Percentiles rank a stretch among this genome's conserved stretches.
Evolutionary conservation across 176 grass and related monocot genomes (phyloP).

Genomic region (Oryza brachyantha): DNA sequence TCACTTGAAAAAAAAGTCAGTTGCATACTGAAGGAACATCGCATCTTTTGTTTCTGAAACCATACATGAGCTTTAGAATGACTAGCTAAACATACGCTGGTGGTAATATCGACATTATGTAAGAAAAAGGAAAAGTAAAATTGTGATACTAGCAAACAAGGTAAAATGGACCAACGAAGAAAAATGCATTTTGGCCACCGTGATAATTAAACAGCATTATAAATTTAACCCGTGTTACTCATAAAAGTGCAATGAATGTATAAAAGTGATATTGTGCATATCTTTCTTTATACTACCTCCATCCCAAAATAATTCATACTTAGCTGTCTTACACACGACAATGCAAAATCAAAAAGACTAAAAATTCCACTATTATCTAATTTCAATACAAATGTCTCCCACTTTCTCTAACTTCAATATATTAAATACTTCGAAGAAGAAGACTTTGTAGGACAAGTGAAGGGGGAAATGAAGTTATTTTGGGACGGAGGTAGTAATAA

Average conservation of each 20-base stretch:
- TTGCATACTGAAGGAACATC: neutral
- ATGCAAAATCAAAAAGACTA: too few relatives aligned
- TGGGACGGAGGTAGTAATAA: too few relatives aligned
- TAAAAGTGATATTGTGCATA: neutral
- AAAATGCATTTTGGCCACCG: slow-evolving; percentile 14
- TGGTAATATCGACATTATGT: neutral
- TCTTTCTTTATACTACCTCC: neutral
- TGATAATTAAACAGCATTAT: neutral
- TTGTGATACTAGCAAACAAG: neutral
- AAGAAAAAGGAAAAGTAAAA: neutral
- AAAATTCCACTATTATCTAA: too few relatives aligned
- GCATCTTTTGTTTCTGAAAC: neutral
- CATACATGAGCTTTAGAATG: neutral
- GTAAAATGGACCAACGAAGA: neutral
- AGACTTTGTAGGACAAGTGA: too few relatives aligned
- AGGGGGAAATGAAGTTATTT: too few relatives aligned
- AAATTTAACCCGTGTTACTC: neutral
- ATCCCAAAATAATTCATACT: too few relatives aligned
- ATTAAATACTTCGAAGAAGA: too few relatives aligned
- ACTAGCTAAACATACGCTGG: neutral
- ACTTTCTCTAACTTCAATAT: too few relatives aligned
- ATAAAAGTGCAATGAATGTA: neutral
- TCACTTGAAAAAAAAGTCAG: slow-evolving; percentile 9
- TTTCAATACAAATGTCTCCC: too few relatives aligned
- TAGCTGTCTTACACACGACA: too few relatives aligned